Base-by-base conservation (phyloP, 2,329 filamentous ascomycete species). In the Fusarium sp. region DNA sequence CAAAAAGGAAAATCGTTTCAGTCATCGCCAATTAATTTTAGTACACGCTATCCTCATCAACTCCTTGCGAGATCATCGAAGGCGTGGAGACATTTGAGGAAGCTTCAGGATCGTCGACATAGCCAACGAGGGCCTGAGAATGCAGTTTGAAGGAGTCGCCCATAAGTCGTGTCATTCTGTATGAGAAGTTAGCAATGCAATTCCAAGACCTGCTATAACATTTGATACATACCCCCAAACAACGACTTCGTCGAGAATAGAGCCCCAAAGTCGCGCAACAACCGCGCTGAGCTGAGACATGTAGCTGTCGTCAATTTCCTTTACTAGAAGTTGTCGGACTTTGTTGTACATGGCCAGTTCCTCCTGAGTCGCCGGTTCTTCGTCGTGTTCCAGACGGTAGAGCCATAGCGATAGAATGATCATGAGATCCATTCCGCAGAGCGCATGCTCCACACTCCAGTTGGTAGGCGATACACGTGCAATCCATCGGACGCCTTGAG, bases 321-420 rank as follows among this genome's bases (percentile, higher is more conserved):
- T 95, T 73, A 96, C 93, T 76, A 97, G 97, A 73, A 98, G 84
- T 78, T 90, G 89, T 71, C 94, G 91, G 64, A 98, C 86, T 83
- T 96, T 97, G 83, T 94, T 92, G 81, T 97, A 96, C 93, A 97
- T 96, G 79, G 84, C 86, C 73, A 91, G 81, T 80, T 97, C 93
- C 75, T 96, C 93, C 70, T 92, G 90, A 28, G 89, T 92, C 32
- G 93, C 91, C 24, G 91, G 90, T 83, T 98, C 95, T 69, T 97
- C 94, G 83, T 99, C 96, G 83, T 98, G 94, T 91, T 99, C 96
- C 84, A 99, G 91, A 82, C 94, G 94, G 84, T 97, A 98, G 74
- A 99, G 90, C 96, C 96, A 99, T 71, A 98, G 85, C 75, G 93
- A 97, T 73, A 99, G 90, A 73, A 97, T 96, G 78, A 98, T 96